Evolutionary conservation across 805 yeast genomes (phyloP), one percentile per base, ranked within the genome.

Genomic region (Ogataea nakhonphanomensis): DNA sequence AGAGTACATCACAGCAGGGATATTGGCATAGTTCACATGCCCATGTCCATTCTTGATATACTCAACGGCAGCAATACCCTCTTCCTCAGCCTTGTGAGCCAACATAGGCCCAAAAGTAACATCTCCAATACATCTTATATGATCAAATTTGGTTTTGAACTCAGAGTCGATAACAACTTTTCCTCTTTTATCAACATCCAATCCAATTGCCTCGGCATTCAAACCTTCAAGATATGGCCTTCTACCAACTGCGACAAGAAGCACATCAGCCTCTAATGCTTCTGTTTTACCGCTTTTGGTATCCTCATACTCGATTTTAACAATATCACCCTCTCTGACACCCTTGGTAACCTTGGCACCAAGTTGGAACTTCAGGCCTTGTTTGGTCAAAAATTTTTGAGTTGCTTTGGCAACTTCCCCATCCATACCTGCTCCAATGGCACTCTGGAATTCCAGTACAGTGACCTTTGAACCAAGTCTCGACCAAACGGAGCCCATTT

Each of bases 41-140:
- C 99, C 99, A 63, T 84, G 85, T 52, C 98, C 99, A 54, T 69
- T 69, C 74, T 88, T 88, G 66, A 93, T 79, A 74, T 79, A 86
- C 73, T 93, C 99, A 51, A 77, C 98, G 53, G 96, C 98, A 43
- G 99, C 99, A 55, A 93, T 83, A 70, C 96, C 99, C 76, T 93
- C 99, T 67, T 93, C 99, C 76, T 93, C 99, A 49, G 99, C 99
- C 77, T 93, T 93, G 78, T 93, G 99, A 51, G 99, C 99, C 70
- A 93, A 79, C 99, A 93, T 93, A 57, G 95, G 91, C 57, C 99
- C 99, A 58, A 87, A 93, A 30, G 99, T 93, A 41, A 83, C 97
- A 63, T 93, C 99, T 67, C 99, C 99, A 67, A 93, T 87, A 59
- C 89, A 95, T 69, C 95, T 86, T 65, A 93, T 90, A 70, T 93